These are phyloP conservation scores for Vaccinium macrocarpon DNA, from an alignment of 148 eudicot genomes.

Conservation along the genomic window DNA sequence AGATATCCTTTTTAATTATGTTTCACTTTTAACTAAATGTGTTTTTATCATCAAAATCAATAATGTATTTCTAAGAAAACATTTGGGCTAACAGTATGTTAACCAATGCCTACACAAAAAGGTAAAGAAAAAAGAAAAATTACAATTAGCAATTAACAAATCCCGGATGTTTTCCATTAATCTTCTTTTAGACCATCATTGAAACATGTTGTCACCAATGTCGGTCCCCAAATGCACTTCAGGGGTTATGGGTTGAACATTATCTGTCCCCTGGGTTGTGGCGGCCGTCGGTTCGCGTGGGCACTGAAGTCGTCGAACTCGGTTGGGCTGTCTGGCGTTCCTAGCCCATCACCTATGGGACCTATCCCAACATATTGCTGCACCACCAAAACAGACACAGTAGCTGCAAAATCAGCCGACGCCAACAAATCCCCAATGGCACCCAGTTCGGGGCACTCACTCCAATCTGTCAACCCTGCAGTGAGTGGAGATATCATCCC, in stretches of 20 bases:
- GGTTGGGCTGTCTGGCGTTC: conserved; percentile 45
- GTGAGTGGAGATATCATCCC: conserved; percentile 70
- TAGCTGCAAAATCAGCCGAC: conserved; percentile 70
- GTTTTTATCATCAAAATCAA: too few relatives aligned
- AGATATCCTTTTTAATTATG: too few relatives aligned
- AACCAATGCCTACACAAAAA: neutral
- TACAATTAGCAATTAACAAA: neutral
- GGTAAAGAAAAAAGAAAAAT: too few relatives aligned
- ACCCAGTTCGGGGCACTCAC: conserved; percentile 94
- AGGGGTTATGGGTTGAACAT: conserved; percentile 8
- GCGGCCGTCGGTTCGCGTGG: conserved; percentile 4
- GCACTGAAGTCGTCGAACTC: neutral
- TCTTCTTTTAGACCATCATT: neutral
- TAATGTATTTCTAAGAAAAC: too few relatives aligned
- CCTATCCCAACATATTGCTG: conserved; percentile 59
- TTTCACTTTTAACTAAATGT: too few relatives aligned
- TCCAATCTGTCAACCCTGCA: conserved; percentile 93
- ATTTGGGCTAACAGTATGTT: too few relatives aligned
- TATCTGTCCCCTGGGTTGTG: conserved; percentile 9
- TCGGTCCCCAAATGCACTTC: neutral
- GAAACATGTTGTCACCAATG: neutral
- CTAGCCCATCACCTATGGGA: conserved; percentile 29
- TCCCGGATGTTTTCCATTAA: neutral
- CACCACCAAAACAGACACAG: conserved; percentile 61
- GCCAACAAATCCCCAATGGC: conserved; percentile 84